Base-by-base conservation (phyloP, 1,139 yeast species). In the Geotrichum candidum region DNA sequence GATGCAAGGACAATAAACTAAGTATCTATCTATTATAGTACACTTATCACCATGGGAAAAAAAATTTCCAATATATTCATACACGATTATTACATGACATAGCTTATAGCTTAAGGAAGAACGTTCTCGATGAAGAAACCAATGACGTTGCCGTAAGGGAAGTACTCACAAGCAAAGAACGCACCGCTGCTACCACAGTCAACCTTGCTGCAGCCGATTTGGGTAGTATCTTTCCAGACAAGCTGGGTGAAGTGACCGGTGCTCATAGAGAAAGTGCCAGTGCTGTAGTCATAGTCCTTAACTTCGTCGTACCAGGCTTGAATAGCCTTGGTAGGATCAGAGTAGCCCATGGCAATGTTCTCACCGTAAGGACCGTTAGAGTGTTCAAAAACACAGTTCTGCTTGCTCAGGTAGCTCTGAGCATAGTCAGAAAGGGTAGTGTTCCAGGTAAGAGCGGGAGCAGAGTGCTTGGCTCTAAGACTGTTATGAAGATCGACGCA, bases 211-310 rank as follows among this genome's bases (percentile, higher is more conserved):
- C 97, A 90, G 53, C 96, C 96, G 23, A 90, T 74, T 72, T 82
- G 74, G 50, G 85, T 80, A 63, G 91, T 78, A 48, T 78, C 75
- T 74, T 85, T 85, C 96, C 97, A 90, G 58, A 90, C 87, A 66
- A 90, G 81, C 76, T 88, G 96, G 54, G 96, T 89, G 80, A 90
- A 90, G 77, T 90, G 97, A 66, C 88, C 87, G 64, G 85, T 79
- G 57, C 70, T 55, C 51, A 74, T 76, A 57, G 80, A 71, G 68
- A 68, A 74, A 60, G 72, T 72, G 56, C 82, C 81, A 65, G 77
- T 70, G 35, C 73, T 67, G 75, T 77, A 87, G 76, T 85, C 78
- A 79, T 88, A 90, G 62, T 73, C 67, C 13, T 71, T 66, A 65
- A 67, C 61, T 78, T 90, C 97, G 66, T 79, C 76, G 79, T 89